Conservation (phyloP, 1,284 basidiomycete genomes). For the Neonothopanus nambi region DNA sequence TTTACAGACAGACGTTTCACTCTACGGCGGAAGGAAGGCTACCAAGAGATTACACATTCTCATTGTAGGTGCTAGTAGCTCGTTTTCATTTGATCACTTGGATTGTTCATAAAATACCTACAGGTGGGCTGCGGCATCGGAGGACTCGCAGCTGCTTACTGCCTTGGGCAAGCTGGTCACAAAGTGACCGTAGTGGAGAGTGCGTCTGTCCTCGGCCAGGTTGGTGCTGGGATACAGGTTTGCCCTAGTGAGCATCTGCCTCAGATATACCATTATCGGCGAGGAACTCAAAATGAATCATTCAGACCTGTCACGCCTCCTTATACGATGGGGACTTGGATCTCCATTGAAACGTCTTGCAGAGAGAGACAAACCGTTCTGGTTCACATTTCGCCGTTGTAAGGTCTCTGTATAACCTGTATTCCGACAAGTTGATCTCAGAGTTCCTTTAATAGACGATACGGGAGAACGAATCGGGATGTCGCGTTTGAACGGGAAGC, state of each 20-base stretch:
- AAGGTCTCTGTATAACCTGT: no score
- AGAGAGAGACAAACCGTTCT: conserved; percentile 39
- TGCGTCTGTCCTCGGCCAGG: conserved; percentile 37
- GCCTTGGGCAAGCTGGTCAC: conserved; percentile 44
- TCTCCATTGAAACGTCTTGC: conserved; percentile 38
- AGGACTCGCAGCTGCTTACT: conserved; percentile 44
- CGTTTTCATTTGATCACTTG: no score
- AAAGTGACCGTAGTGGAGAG: conserved; percentile 41
- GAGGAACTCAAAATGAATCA: no score
- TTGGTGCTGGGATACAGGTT: conserved; percentile 51
- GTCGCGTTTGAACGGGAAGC: conserved; percentile 13
- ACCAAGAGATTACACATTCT: background rate
- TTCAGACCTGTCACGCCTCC: conserved; percentile 45
- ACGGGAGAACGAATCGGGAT: conserved; percentile 10
- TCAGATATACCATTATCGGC: conserved; percentile 37
- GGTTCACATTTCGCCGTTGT: conserved; percentile 50
- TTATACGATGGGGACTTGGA: conserved; percentile 54
- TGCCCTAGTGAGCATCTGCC: conserved; percentile 34
- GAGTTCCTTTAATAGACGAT: conserved; percentile 40
- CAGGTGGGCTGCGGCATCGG: conserved; percentile 47
- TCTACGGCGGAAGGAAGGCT: background rate
- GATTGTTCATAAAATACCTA: background rate
- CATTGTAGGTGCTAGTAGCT: background rate
- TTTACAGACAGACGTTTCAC: no score
- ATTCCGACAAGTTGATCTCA: no score